These are phyloP conservation scores for Colletotrichum abscissum DNA, from an alignment of 2,329 filamentous ascomycete species.

Conservation along the genomic window DNA sequence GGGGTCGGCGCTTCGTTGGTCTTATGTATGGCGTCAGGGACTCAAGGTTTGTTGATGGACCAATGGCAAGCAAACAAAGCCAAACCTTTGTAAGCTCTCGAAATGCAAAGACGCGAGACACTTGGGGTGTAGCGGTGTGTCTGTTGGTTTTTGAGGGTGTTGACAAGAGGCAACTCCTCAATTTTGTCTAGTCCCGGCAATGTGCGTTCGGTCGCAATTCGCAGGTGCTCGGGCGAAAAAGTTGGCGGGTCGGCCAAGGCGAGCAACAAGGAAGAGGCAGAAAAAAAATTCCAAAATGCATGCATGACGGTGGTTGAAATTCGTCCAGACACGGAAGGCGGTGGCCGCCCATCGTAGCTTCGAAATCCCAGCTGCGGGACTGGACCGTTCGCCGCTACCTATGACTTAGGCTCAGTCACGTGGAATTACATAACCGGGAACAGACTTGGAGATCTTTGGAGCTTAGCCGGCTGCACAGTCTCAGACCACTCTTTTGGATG, in stretches of 20 bases:
- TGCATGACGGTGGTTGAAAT: background rate
- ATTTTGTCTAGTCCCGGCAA: conserved; percentile 18
- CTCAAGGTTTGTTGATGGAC: background rate
- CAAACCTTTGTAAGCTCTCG: background rate
- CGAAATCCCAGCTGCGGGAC: conserved; percentile 12
- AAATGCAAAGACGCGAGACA: background rate
- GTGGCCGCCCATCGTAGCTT: background rate
- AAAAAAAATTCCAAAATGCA: conserved; percentile 18
- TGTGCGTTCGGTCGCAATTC: conserved; percentile 17
- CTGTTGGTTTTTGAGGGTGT: background rate
- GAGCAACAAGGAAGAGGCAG: conserved; percentile 6
- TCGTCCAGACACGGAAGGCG: conserved; percentile 11
- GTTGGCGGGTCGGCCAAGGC: conserved; percentile 4
- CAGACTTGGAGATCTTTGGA: conserved; percentile 23
- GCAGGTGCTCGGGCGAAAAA: conserved; percentile 8
- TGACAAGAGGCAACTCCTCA: conserved; percentile 7
- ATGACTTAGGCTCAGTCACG: background rate
- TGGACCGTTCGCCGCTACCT: background rate
- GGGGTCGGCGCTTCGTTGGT: background rate
- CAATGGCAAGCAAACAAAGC: background rate
- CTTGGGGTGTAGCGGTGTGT: background rate
- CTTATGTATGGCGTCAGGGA: background rate
- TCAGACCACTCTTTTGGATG: conserved; percentile 36
- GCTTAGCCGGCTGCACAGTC: conserved; percentile 26
- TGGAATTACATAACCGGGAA: conserved; percentile 18